These are phyloP conservation scores for Fusarium keratoplasticum DNA, from an alignment of 2,329 filamentous ascomycete genomes.

Conservation along the genomic window DNA sequence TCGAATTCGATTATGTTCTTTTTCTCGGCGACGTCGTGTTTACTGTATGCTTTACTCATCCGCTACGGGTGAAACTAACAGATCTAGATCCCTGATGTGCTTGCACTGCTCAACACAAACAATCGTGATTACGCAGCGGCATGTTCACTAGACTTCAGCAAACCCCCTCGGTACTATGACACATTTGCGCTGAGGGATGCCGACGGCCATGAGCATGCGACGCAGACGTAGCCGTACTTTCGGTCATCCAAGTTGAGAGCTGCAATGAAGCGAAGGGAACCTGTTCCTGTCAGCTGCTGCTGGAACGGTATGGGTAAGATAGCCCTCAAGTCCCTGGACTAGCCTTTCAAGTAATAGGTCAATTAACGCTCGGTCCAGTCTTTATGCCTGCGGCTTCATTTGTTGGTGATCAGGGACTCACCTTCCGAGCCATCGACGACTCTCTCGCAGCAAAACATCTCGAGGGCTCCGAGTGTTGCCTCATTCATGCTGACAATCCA, in stretches of 20 bases:
- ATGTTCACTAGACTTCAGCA: not conserved
- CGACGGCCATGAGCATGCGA: not conserved
- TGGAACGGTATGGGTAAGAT: not conserved
- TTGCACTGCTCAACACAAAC: not conserved
- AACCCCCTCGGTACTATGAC: not conserved
- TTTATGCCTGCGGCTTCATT: not conserved
- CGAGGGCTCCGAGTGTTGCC: not conserved
- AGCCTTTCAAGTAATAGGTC: not conserved
- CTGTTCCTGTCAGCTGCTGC: not conserved
- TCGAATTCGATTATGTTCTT: not conserved
- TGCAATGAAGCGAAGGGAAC: not conserved
- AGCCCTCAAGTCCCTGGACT: not conserved
- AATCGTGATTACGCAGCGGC: not conserved
- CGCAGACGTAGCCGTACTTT: not conserved
- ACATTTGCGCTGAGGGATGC: not conserved
- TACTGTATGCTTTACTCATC: not conserved
- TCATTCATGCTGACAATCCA: not conserved
- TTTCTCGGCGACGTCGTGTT: not conserved
- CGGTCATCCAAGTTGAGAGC: not conserved
- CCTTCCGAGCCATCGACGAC: not conserved
- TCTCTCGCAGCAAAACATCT: not conserved
- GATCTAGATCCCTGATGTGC: not conserved
- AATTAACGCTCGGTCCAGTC: not conserved
- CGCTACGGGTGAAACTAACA: not conserved
- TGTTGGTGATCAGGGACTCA: not conserved